Evolutionary conservation across 805 yeast genomes (phyloP).

Genomic region (Cyberlindnera mississippiensis): DNA sequence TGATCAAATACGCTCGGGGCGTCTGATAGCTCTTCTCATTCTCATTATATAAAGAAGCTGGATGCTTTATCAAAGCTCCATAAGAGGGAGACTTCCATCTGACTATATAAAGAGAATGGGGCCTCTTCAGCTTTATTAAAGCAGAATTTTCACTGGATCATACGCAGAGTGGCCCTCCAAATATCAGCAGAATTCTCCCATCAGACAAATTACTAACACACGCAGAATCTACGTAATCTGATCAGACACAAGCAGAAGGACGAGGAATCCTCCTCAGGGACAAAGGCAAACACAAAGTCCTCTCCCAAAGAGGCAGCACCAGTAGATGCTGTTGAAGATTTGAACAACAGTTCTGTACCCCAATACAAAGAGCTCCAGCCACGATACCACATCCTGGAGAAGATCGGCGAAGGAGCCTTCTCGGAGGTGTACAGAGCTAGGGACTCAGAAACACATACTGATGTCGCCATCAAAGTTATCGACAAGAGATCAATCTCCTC

Average conservation of each 20-base stretch:
- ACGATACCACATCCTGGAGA: constrained; percentile 38
- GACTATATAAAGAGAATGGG: no score
- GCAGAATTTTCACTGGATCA: no score
- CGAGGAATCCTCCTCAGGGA: no score
- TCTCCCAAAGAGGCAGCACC: not conserved
- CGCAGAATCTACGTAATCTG: constrained; percentile 14
- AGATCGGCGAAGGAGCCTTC: constrained; percentile 82
- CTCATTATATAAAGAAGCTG: no score
- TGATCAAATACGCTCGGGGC: no score
- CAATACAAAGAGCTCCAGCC: constrained; percentile 21
- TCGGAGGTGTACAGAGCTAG: constrained; percentile 66
- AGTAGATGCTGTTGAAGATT: not conserved
- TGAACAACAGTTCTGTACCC: constrained; percentile 5
- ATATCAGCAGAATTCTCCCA: not conserved
- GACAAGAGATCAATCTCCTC: constrained; percentile 64
- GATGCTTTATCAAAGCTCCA: no score
- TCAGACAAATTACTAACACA: constrained; percentile 3
- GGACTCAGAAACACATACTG: constrained; percentile 20
- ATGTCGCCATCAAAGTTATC: constrained; percentile 54
- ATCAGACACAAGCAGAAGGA: constrained; percentile 13
- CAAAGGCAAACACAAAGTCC: not conserved
- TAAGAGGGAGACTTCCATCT: no score
- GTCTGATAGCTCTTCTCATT: no score
- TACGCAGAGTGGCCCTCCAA: no score
- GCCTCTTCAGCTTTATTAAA: no score